Base-by-base conservation (phyloP, 139 green algal species). In the Chlorella sorokiniana region DNA sequence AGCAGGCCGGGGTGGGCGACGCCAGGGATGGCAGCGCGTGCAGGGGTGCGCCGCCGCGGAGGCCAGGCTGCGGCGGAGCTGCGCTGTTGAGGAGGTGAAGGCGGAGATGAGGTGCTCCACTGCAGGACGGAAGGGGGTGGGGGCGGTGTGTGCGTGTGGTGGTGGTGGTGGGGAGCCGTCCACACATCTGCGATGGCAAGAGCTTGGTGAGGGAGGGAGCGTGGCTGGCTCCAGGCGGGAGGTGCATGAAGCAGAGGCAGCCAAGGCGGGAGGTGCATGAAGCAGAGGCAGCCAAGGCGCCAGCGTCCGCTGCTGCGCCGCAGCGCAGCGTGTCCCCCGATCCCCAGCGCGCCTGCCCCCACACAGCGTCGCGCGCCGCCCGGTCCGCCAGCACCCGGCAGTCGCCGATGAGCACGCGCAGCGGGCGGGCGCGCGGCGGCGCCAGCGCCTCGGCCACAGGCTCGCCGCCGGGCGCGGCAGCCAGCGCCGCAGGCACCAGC, bases 381-480 rank as follows among this genome's bases (percentile, higher is more conserved):
- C 80, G 18, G 61, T 92, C 88, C 5, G 87, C 71, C 52, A 86
- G 44, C 31, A 92, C 63, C 3, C 56, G 61, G 72, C 86, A 91
- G 73, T 92, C 84, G 38, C 79, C 40, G 22, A 91, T 65, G n/a
- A 56, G 29, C 23, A 90, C 82, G 0, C 78, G 69, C 62, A 92
- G 75, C 3, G 85, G 71, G 59, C 59, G 59, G 22, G 7, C 59
- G 25, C 25, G 33, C 31, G 31, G 59, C 22, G 59, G 59, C 8
- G 11, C 54, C 59, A 81, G 61, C n/a, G 41, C 40, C 0, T 69
- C 59, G 0, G 75, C 75, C 41, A 81, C 41, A 7, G 37, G 44
- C 23, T 63, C 62, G 25, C 4, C 48, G 16, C 9, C 76, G 6
- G 11, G 27, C 1, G 44, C 62, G 20, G 29, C 44, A 7, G 1